These are phyloP conservation scores for Ambrosia artemisiifolia DNA, from an alignment of 129 eudicot species.

Conservation along the genomic window DNA sequence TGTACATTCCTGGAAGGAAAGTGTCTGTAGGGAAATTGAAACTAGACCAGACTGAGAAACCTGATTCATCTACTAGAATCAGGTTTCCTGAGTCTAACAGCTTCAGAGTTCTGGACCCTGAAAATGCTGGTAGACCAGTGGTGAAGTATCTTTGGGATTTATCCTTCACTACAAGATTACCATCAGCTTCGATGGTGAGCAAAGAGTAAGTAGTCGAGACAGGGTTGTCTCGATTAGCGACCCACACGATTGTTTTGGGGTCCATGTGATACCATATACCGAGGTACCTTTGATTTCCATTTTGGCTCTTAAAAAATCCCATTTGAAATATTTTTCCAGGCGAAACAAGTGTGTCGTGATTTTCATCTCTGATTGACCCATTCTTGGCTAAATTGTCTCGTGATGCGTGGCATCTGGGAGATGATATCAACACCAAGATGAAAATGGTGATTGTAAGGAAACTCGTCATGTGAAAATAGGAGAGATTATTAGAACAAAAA, in stretches of 20 bases:
- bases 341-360: conserved; percentile 33
- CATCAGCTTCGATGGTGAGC: conserved; percentile 30
- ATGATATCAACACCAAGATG: conserved; percentile 1
- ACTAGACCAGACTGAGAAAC: conserved; percentile 50
- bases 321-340: conserved; percentile 35
- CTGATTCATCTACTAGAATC: conserved; percentile 30
- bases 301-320: conserved; percentile 43
- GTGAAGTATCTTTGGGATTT: conserved; percentile 1
- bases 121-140: conserved; percentile 11
- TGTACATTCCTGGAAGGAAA: conserved; percentile 54
- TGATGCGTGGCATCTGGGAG: background rate
- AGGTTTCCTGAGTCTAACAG: conserved; percentile 48
- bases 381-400: conserved; percentile 25
- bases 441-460: background rate
- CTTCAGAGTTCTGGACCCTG: conserved; percentile 27
- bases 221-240: conserved; percentile 57
- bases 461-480: conserved; percentile 7
- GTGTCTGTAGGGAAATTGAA: conserved; percentile 52
- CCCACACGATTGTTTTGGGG: conserved; percentile 47
- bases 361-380: conserved; percentile 17
- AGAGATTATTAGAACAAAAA: conserved; percentile 1
- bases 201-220: background rate
- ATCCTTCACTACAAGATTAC: conserved; percentile 37
- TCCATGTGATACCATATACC: conserved; percentile 52
- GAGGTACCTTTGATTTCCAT: conserved; percentile 24